Conservation (phyloP, 1,139 yeast species). For the Waltiozyma sp. region DNA sequence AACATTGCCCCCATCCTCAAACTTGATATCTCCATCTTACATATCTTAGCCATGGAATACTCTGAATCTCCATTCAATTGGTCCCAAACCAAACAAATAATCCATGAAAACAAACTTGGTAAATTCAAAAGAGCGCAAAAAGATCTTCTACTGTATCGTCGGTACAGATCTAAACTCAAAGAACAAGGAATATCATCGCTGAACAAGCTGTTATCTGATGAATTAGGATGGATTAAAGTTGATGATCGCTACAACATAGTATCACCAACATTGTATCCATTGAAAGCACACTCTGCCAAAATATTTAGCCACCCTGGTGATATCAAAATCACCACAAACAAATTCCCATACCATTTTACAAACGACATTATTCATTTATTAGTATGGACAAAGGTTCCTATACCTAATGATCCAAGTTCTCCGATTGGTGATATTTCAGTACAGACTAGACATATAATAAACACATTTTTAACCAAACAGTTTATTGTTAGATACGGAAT, state of each 20-base stretch:
- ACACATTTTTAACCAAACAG: conserved; percentile 23
- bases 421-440: conserved; percentile 15
- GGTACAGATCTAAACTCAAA: background rate
- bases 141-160: background rate
- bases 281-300: conserved; percentile 6
- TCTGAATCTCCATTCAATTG: background rate
- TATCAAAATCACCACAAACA: conserved; percentile 22
- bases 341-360: conserved; percentile 28
- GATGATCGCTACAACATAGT: background rate
- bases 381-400: conserved; percentile 27
- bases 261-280: background rate
- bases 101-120: background rate
- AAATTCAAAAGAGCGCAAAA: background rate
- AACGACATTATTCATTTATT: conserved; percentile 23
- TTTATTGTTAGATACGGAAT: conserved; percentile 31
- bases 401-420: conserved; percentile 22
- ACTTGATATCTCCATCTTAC: too few relatives aligned
- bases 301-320: conserved; percentile 13
- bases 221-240: background rate
- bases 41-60: too few relatives aligned
- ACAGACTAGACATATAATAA: conserved; percentile 10
- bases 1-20: too few relatives aligned
- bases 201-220: background rate
- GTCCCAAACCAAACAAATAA: background rate
- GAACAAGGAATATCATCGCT: background rate